Conservation (phyloP, 768 basidiomycete genomes). For the Mrakia gelida region DNA sequence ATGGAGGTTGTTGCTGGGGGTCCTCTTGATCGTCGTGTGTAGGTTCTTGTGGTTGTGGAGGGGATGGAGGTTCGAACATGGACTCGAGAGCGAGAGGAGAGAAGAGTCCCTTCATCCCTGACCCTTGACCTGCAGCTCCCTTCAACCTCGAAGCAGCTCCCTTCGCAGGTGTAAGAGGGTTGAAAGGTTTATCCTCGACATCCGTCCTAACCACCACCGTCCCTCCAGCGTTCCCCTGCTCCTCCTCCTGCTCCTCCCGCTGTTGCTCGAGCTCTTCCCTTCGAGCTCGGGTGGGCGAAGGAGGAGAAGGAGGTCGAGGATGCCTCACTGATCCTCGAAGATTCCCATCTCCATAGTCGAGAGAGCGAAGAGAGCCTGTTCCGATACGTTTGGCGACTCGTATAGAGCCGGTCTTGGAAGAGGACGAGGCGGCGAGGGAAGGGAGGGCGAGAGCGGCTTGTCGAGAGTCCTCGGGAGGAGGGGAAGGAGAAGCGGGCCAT, state of each 20-base stretch:
- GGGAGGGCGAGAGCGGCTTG: neutral
- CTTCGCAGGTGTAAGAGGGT: slow-evolving; percentile 1
- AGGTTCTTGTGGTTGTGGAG: slow-evolving; percentile 44
- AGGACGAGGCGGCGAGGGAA: neutral
- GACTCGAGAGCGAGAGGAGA: slow-evolving; percentile 77
- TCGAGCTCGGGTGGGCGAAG: slow-evolving; percentile 11
- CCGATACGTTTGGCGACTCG: slow-evolving; percentile 4
- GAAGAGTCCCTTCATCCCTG: slow-evolving; percentile 55
- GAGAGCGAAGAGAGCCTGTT: neutral
- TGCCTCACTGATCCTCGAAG: neutral
- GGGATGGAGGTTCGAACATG: slow-evolving; percentile 92
- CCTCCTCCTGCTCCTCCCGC: neutral
- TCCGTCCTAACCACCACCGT: slow-evolving; percentile 6
- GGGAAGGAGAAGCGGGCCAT: slow-evolving; percentile 25
- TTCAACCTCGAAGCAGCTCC: slow-evolving; percentile 12
- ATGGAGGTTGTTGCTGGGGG: slow-evolving; percentile 35
- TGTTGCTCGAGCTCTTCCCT: neutral
- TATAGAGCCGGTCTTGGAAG: neutral
- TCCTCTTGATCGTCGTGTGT: slow-evolving; percentile 33
- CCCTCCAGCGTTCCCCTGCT: neutral
- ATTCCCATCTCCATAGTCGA: slow-evolving; percentile 6
- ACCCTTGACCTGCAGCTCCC: neutral
- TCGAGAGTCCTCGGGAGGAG: slow-evolving; percentile 7
- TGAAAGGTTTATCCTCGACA: neutral
- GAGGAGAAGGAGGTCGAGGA: slow-evolving; percentile 15